Evolutionary conservation across 306 rosid species (phyloP).

Genomic region (Morella rubra): DNA sequence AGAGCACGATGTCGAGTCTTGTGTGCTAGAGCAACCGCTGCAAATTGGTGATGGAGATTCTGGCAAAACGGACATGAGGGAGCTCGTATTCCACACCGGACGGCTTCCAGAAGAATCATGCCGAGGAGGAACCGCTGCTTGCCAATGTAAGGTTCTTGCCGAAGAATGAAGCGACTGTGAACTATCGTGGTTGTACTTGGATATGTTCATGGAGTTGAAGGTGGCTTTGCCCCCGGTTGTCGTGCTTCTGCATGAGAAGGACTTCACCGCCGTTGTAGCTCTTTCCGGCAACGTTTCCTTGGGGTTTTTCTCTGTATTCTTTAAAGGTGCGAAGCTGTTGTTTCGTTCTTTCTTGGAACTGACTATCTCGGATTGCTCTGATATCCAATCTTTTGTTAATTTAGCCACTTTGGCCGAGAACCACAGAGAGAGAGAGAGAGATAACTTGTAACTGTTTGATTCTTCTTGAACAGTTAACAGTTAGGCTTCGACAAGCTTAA

Average conservation of each 20-base stretch:
- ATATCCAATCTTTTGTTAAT: neutral
- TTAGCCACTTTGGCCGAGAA: neutral
- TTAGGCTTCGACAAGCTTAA: neutral
- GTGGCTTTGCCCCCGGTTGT: too few species aligned
- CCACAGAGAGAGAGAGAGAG: neutral
- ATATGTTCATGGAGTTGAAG: neutral
- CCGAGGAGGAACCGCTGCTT: neutral
- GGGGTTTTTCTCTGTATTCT: neutral
- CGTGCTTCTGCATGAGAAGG: slow-evolving; percentile 1
- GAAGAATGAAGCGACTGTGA: slow-evolving; percentile 21
- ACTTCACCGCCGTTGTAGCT: neutral
- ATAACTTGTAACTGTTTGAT: neutral
- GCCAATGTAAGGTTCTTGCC: slow-evolving; percentile 22
- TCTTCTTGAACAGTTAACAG: neutral
- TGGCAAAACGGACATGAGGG: slow-evolving; percentile 42
- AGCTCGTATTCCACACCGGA: slow-evolving; percentile 41
- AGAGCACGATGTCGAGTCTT: slow-evolving; percentile 20
- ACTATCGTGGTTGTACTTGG: neutral
- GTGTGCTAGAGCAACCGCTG: slow-evolving; percentile 30
- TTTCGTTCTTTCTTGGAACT: neutral
- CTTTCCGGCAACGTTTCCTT: slow-evolving; percentile 9
- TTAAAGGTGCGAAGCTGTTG: neutral
- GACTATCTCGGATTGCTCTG: neutral
- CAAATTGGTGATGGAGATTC: slow-evolving; percentile 43
- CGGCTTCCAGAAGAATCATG: neutral